Evolutionary conservation across 2,329 filamentous ascomycete genomes (phyloP), one percentile per base, ranked within the genome.

Genomic region (Pseudogymnoascus sp.): DNA sequence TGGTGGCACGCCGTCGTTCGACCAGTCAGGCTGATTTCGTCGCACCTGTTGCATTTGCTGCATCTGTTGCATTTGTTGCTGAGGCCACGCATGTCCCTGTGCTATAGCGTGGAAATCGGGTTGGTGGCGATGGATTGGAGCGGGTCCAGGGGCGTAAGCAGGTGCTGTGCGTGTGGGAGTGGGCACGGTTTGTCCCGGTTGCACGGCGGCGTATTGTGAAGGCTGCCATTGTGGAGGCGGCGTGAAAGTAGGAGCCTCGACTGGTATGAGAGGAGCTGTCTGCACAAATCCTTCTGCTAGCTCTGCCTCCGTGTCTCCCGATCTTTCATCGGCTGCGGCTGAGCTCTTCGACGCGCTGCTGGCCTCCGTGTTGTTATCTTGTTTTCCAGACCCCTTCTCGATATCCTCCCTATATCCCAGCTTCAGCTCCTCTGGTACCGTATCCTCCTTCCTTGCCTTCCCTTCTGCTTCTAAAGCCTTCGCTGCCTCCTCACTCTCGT

Each of bases 371-470:
- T 37, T 66, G 3, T 21, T 43, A 51, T 65, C 63, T 69, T 70
- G 51, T 7, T 57, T 57, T 4, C 51, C 51, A 21, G 51, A 13
- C 36, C 72, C 74, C 71, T 77, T 80, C 48, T 76, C 80, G 78
- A 92, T 80, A 75, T 92, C 87, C 72, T 92, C 90, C 67, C 86
- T 84, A 75, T 88, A 93, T 1, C 83, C 88, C 77, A 96, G 70
- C 61, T 67, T 71, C 72, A 86, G 73, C 69, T 85, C 83, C 65
- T 81, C 78, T 1, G 84, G 83, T 11, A 85, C 75, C 19, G 72
- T 77, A 66, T 69, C 75, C 68, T 75, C 76, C 68, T 67, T 75
- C 68, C 68, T 68, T 65, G 68, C 75, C 45, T 75, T 75, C 1
- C 75, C 77, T 48, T 77, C 76, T 34, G 73, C 76, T 62, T 78